phyloP scores from a whole-genome alignment of 164 flowering plant species.

The Macadamia tetraphylla region DNA sequence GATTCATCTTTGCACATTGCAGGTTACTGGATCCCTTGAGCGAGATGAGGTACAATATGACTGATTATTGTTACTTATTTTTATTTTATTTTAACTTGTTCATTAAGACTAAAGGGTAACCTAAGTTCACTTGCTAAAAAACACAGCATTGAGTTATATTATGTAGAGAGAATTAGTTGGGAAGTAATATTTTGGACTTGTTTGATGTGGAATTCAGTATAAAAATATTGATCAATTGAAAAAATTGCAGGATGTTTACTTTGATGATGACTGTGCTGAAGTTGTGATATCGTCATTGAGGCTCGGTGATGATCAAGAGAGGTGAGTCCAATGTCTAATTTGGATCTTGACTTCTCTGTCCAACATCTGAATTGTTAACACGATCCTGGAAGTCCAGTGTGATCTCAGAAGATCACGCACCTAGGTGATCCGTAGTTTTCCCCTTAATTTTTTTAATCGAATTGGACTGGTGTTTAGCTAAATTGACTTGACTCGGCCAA shows the following conservation, averaged over 20 bases:
- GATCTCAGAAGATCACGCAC: too few relatives aligned
- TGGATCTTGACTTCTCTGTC: too few relatives aligned
- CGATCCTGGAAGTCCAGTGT: too few relatives aligned
- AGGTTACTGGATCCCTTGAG: constrained; percentile 74
- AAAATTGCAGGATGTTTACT: constrained; percentile 77
- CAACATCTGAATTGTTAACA: too few relatives aligned
- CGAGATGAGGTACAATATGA: constrained; percentile 70
- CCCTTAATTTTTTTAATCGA: too few relatives aligned
- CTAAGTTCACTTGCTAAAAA: background rate
- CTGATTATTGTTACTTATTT: background rate
- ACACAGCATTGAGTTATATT: background rate
- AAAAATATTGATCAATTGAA: background rate
- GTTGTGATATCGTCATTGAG: constrained; percentile 92
- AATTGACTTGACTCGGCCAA: too few relatives aligned
- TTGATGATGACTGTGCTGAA: constrained; percentile 97
- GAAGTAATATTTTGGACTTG: too few relatives aligned
- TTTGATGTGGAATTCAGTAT: background rate
- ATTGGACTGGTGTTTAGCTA: too few relatives aligned
- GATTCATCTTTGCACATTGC: constrained; percentile 20
- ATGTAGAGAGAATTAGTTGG: too few relatives aligned
- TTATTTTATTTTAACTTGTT: background rate
- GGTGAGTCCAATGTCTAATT: constrained; percentile 32
- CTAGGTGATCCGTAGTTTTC: too few relatives aligned
- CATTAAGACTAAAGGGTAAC: background rate
- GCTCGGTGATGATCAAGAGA: constrained; percentile 92